Percentiles rank a stretch among this genome's conserved stretches.
Evolutionary conservation across 306 rosid genomes (phyloP).

Genomic region (Vigna angularis): DNA sequence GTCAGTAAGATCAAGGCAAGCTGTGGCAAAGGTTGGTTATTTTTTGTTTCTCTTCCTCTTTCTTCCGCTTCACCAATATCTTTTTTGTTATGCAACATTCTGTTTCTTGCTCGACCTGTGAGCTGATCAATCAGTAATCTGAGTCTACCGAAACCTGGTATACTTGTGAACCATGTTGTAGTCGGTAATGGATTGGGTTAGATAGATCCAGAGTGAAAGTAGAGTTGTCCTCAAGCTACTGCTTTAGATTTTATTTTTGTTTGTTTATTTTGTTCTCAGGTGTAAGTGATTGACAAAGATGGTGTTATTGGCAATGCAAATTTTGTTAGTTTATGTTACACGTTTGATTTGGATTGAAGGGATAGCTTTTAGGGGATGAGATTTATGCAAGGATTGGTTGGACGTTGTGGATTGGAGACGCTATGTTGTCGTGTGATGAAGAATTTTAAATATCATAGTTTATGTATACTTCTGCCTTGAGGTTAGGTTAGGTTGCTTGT

Average conservation of each 20-base stretch:
- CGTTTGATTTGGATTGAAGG: conserved; percentile 18
- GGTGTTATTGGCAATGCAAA: conserved; percentile 33
- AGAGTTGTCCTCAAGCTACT: conserved; percentile 24
- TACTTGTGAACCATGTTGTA: conserved; percentile 31
- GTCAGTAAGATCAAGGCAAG: conserved; percentile 67
- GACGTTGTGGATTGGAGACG: conserved; percentile 13
- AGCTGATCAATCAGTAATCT: conserved; percentile 13
- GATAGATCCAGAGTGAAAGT: conserved; percentile 39
- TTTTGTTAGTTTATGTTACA: conserved; percentile 27
- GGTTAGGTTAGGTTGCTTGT: neutral
- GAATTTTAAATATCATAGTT: conserved; percentile 13
- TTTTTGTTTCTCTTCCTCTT: conserved; percentile 9
- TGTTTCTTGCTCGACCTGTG: conserved; percentile 17
- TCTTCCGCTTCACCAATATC: neutral
- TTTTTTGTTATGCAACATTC: neutral
- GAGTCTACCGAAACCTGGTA: neutral
- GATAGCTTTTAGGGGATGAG: conserved; percentile 22
- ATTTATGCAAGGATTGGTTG: conserved; percentile 8
- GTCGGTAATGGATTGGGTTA: conserved; percentile 29
- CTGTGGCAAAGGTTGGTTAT: conserved; percentile 73
- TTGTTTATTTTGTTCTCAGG: neutral
- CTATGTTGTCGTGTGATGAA: conserved; percentile 22
- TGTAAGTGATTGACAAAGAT: conserved; percentile 28
- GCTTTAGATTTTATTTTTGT: neutral
- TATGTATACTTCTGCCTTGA: neutral